These are phyloP conservation scores for Trametes cubensis DNA, from an alignment of 768 basidiomycete species.

Conservation along the genomic window DNA sequence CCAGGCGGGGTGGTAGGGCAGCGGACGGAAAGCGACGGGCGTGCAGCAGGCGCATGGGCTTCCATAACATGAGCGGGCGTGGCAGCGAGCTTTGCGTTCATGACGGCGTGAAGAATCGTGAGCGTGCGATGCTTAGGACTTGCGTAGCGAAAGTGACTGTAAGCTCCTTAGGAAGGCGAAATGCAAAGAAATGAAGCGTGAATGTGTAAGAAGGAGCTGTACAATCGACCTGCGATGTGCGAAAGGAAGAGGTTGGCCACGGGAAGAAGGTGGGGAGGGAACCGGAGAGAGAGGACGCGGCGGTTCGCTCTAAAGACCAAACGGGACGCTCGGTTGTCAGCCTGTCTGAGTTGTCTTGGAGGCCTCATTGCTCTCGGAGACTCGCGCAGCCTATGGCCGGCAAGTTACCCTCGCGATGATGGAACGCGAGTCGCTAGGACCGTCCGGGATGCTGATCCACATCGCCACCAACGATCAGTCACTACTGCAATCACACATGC, in stretches of 20 bases:
- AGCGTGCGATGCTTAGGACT: constrained; percentile 22
- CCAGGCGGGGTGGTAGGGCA: constrained; percentile 13
- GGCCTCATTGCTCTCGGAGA: constrained; percentile 18
- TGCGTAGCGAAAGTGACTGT: constrained; percentile 26
- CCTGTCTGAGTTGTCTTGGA: constrained; percentile 10
- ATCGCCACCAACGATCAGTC: constrained; percentile 24
- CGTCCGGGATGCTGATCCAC: constrained; percentile 18
- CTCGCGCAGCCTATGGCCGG: constrained; percentile 11
- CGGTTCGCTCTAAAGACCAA: constrained; percentile 11
- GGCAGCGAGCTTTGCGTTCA: constrained; percentile 33
- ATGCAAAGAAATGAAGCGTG: background rate
- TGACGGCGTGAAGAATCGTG: constrained; percentile 25
- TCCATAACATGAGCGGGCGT: constrained; percentile 26
- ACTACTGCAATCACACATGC: constrained; percentile 10
- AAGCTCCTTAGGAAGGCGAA: constrained; percentile 20
- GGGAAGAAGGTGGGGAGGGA: constrained; percentile 23
- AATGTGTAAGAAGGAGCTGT: constrained; percentile 20
- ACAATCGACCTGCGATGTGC: constrained; percentile 29
- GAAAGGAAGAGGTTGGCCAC: constrained; percentile 22
- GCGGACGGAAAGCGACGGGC: constrained; percentile 26
- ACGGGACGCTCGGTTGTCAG: constrained; percentile 20
- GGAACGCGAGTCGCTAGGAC: constrained; percentile 15
- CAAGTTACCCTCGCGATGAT: constrained; percentile 17
- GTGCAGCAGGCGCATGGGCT: constrained; percentile 21
- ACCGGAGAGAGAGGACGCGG: background rate